Base-by-base conservation (phyloP, 2,329 filamentous ascomycete genomes). In the Phyllosticta paracitricarpa region DNA sequence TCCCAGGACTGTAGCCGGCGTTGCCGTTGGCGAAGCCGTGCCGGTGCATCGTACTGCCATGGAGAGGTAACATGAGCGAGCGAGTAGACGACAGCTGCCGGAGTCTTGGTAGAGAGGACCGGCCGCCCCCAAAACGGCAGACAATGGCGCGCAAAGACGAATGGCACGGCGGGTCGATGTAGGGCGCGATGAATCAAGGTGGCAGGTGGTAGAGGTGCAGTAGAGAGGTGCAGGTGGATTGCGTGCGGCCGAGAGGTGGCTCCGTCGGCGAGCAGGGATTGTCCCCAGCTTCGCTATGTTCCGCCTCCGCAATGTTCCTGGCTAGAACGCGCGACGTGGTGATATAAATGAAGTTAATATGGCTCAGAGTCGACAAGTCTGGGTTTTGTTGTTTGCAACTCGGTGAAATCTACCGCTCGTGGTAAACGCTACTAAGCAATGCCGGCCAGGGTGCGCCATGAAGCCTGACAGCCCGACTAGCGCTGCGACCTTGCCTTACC, bases 11-110 rank as follows among this genome's bases (percentile, higher is more conserved):
- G 74, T 92, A 92, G 72, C 80, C 80, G 65, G 77, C 75, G 67
- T 82, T 77, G 73, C 91, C 92, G 79, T 94, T 96, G 65, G 87
- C 84, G 76, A 89, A 93, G 74, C 87, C 87, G 81, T 96, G 90
- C 79, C 91, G 85, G 73, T 93, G 89, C 85, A 94, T 91, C 85
- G 88, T 91, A 85, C 88, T 89, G 79, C 85, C 74, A 79, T 85
- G 82, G 69, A 82, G 81, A 66, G 84, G 84, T 71, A 86, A 77
- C 84, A 86, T 85, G 58, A 52, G 40, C 60, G 51, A 62, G 56
- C 28, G 53, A 28, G 60, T 26, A 30, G 48, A 48, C 25, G 28
- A 56, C 52, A 55, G 51, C 54, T 30, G 25, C 60, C 60, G 60
- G 60, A 62, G 60, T 51, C 33, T 22, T 33, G 51, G 51, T 40